Conservation (phyloP, 2,329 filamentous ascomycete species). For the Helicocarpus griseus region DNA sequence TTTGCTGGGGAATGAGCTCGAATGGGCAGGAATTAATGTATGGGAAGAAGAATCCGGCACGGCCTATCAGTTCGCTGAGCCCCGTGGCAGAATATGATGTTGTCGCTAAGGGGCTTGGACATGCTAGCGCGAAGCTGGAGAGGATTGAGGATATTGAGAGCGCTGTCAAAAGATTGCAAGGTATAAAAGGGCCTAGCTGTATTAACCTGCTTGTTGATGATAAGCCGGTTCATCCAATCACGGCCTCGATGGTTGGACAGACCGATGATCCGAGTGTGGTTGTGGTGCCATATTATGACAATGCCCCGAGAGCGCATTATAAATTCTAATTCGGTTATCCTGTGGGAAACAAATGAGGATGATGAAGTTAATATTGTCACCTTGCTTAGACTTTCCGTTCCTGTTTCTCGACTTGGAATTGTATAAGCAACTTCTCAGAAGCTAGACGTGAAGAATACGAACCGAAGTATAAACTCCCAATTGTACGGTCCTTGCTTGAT, state of each 20-base stretch:
- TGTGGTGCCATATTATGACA: conserved; percentile 42
- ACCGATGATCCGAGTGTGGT: conserved; percentile 35
- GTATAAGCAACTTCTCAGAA: too few species aligned
- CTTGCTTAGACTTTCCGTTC: too few species aligned
- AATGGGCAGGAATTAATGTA: neutral
- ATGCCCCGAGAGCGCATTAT: conserved; percentile 26
- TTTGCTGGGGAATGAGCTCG: neutral
- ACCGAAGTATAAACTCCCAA: too few species aligned
- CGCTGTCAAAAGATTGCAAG: neutral
- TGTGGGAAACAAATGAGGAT: neutral
- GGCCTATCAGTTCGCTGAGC: neutral
- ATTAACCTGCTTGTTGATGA: neutral
- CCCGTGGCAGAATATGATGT: neutral
- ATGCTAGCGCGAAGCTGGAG: neutral
- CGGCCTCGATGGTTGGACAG: conserved; percentile 31
- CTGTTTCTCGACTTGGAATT: too few species aligned
- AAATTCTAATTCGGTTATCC: neutral
- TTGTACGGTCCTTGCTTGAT: too few species aligned
- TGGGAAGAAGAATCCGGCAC: neutral
- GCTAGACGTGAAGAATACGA: too few species aligned
- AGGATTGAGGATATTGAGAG: neutral
- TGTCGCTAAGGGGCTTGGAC: neutral
- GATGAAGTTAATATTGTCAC: neutral
- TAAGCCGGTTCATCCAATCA: neutral
- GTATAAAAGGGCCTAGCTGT: neutral